Conservation (phyloP, 441 rosid species). For the Kokia cookei region DNA sequence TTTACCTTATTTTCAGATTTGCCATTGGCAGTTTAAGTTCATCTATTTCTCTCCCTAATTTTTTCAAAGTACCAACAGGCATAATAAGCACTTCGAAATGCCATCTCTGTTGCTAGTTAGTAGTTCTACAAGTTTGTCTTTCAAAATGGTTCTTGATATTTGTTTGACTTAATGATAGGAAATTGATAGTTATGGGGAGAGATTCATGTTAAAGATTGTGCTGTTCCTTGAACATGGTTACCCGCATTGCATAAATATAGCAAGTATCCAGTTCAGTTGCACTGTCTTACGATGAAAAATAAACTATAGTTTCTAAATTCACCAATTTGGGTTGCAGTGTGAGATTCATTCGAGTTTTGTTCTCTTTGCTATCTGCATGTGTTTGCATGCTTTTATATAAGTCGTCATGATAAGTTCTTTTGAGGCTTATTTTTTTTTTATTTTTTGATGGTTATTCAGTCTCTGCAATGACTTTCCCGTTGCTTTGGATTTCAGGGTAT, state of each 20-base stretch:
- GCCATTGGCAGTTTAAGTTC: neutral
- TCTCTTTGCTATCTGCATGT: neutral
- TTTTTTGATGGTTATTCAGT: neutral
- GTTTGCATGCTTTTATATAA: neutral
- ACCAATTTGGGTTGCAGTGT: neutral
- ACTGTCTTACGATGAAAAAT: neutral
- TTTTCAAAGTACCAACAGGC: neutral
- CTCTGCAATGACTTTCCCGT: neutral
- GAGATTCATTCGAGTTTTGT: neutral
- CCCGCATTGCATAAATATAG: neutral
- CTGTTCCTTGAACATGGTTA: neutral
- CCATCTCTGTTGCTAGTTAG: neutral
- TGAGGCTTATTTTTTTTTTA: neutral
- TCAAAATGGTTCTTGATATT: neutral
- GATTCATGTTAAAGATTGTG: neutral
- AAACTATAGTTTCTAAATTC: neutral
- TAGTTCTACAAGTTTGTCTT: neutral
- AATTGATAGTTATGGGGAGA: neutral
- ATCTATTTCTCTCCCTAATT: neutral
- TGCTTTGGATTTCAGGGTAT: constrained; percentile 53
- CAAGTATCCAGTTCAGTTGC: neutral
- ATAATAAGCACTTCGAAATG: neutral
- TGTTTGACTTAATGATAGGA: neutral
- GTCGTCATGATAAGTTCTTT: neutral
- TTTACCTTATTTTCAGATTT: constrained; percentile 2